Evolutionary conservation across 2,329 filamentous ascomycete species (phyloP).

Genomic region (Grosmannia huntii): DNA sequence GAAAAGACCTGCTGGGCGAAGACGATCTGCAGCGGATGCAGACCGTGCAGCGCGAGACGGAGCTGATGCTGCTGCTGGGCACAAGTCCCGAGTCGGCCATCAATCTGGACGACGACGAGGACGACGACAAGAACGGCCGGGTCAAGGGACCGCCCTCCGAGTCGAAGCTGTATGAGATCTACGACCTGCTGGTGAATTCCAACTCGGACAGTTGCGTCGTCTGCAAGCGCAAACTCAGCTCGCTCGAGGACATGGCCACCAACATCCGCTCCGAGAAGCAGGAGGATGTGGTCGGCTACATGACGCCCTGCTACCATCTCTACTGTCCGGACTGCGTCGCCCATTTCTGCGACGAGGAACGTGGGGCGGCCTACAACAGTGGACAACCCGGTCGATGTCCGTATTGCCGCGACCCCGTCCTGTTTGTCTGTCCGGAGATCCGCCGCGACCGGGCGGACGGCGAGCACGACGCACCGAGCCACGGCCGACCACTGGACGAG

Average conservation of each 20-base stretch:
- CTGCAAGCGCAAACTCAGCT: constrained; percentile 54
- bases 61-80: constrained; percentile 67
- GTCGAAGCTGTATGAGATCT: constrained; percentile 72
- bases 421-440: constrained; percentile 54
- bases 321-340: constrained; percentile 65
- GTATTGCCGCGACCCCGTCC: constrained; percentile 52
- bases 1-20: constrained; percentile 77
- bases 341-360: constrained; percentile 41
- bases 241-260: constrained; percentile 22
- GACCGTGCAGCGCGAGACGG: constrained; percentile 61
- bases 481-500: constrained; percentile 16
- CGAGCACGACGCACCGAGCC: constrained; percentile 41
- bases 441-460: constrained; percentile 45
- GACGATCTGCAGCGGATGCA: constrained; percentile 57
- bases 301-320: constrained; percentile 81
- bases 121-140: constrained; percentile 28
- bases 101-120: constrained; percentile 70
- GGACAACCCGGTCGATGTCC: constrained; percentile 45
- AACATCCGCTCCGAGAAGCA: constrained; percentile 42
- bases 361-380: constrained; percentile 25
- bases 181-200: constrained; percentile 71
- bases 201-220: constrained; percentile 60
- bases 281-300: constrained; percentile 57
- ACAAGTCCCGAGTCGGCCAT: constrained; percentile 78
- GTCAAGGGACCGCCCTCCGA: constrained; percentile 46